These are phyloP conservation scores for Tagetes erecta DNA, from an alignment of 129 eudicot species.

Conservation along the genomic window DNA sequence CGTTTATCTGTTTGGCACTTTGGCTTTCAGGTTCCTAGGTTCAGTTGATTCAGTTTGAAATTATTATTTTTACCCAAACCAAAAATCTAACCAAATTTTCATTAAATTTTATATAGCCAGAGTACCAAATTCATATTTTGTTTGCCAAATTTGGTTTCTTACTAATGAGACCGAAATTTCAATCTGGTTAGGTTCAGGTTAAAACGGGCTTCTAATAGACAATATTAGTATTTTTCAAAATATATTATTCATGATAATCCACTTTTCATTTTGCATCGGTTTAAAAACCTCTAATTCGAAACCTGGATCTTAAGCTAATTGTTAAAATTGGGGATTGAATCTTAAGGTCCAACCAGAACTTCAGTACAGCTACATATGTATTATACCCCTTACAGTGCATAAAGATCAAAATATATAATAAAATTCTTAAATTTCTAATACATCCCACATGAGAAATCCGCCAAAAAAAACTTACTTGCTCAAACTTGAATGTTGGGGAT, in stretches of 20 bases:
- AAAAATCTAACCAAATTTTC: neutral
- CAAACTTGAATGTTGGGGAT: conserved; percentile 89
- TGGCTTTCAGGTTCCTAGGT: neutral
- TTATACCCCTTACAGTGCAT: neutral
- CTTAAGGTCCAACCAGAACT: neutral
- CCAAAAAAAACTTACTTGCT: conserved; percentile 65
- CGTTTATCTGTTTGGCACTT: neutral
- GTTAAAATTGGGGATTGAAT: neutral
- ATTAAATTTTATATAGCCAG: neutral
- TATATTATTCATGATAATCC: neutral
- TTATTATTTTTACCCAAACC: neutral
- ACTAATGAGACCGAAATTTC: neutral
- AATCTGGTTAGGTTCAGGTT: neutral
- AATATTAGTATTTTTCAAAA: neutral
- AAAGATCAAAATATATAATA: conserved; percentile 7
- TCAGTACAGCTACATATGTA: conserved; percentile 5
- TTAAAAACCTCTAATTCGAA: neutral
- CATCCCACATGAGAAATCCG: neutral
- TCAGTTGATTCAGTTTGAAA: neutral
- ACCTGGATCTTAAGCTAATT: neutral
- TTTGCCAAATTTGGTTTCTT: neutral
- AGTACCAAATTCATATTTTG: neutral
- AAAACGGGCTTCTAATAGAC: neutral
- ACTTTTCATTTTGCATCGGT: neutral
- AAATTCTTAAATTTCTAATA: neutral